Conservation (phyloP, 495 filamentous ascomycete genomes). For the Trichoderma orchidacearum region DNA sequence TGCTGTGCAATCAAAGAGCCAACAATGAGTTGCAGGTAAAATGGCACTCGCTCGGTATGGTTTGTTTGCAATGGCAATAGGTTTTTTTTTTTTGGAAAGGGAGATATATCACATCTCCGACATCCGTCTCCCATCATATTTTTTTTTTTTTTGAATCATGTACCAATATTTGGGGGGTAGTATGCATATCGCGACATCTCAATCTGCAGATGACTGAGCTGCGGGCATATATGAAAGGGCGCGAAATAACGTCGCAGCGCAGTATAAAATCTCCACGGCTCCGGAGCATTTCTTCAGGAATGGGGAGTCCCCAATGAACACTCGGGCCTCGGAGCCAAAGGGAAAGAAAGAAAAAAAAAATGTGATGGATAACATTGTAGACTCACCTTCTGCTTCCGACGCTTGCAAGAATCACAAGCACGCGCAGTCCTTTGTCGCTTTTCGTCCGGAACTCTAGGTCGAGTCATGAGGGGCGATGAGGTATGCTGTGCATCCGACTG, state of each 20-base stretch:
- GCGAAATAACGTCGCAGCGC: background rate
- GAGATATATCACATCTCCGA: no score
- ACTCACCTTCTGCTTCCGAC: slow-evolving; percentile 62
- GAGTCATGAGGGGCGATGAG: slow-evolving; percentile 36
- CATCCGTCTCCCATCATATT: no score
- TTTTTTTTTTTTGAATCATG: background rate
- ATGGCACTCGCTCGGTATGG: background rate
- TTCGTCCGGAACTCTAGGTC: slow-evolving; percentile 49
- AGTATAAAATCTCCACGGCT: no score
- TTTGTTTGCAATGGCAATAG: background rate
- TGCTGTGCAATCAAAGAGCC: background rate
- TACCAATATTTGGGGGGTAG: background rate
- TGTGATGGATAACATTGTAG: slow-evolving; percentile 4
- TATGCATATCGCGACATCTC: slow-evolving; percentile 1
- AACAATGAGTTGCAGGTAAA: background rate
- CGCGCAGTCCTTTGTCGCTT: slow-evolving; percentile 50
- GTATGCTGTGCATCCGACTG: slow-evolving; percentile 1
- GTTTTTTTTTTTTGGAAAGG: background rate
- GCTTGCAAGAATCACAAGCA: slow-evolving; percentile 67
- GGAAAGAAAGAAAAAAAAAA: slow-evolving; percentile 2
- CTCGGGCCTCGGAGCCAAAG: background rate
- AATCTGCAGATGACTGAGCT: background rate
- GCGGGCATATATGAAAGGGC: background rate
- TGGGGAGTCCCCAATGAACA: no score
- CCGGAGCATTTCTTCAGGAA: no score